A percentile compares a stretch with the other conserved stretches of the same genome.
phyloP scores from a whole-genome alignment of 228 moss, liverwort and hornwort genomes.

The Sphagnum magellanicum region DNA sequence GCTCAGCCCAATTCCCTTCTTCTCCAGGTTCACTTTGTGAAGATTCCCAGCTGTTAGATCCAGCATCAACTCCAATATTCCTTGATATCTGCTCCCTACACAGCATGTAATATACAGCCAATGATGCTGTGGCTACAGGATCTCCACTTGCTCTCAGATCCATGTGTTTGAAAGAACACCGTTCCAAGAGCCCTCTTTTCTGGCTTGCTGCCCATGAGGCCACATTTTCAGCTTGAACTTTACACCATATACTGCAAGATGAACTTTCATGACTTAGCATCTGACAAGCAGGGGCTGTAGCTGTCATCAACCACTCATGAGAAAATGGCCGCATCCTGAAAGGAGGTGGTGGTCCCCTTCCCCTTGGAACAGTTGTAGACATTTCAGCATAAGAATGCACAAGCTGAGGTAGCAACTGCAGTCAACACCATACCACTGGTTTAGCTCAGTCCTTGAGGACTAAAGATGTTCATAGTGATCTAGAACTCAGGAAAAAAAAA shows the following conservation, averaged over 20 bases:
- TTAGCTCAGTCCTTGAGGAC: no score
- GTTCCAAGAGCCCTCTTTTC: neutral
- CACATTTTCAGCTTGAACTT: conserved; percentile 15
- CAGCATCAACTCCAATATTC: conserved; percentile 58
- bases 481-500: neutral
- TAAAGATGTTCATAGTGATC: neutral
- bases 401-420: conserved; percentile 73
- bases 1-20: conserved; percentile 67
- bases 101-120: conserved; percentile 78
- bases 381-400: conserved; percentile 68
- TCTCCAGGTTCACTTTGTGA: conserved; percentile 42
- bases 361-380: conserved; percentile 57
- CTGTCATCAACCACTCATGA: conserved; percentile 60
- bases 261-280: conserved; percentile 28
- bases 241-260: conserved; percentile 15
- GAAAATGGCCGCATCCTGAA: conserved; percentile 94
- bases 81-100: conserved; percentile 79
- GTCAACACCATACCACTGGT: conserved; percentile 3
- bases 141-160: conserved; percentile 30
- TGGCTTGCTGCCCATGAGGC: conserved; percentile 15
- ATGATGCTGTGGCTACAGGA: conserved; percentile 71
- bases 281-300: conserved; percentile 64
- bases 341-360: conserved; percentile 42
- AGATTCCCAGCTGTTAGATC: conserved; percentile 48
- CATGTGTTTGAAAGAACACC: conserved; percentile 8